A percentile compares a stretch with the other conserved stretches of the same genome.
Conservation (phyloP, 305 asterid species). For the Petunia hybrid region DNA sequence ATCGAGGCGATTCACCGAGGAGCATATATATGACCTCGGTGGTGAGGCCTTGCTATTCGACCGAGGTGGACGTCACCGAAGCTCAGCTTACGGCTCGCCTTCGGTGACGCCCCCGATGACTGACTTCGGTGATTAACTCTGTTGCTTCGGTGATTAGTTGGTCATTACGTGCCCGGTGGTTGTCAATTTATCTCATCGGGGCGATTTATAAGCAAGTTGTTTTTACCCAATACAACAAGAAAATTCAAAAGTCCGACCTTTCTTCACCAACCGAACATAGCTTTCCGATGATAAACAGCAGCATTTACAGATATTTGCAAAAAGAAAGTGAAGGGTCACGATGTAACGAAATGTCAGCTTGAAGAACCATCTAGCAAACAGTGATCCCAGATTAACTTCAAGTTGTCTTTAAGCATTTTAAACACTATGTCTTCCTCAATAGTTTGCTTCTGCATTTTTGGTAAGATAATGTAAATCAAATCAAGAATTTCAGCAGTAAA, state of each 20-base stretch:
- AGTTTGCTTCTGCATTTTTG: conserved; percentile 46
- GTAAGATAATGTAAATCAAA: neutral
- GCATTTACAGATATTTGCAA: neutral
- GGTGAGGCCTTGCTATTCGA: no score
- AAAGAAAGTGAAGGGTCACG: neutral
- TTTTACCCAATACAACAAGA: no score
- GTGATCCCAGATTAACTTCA: conserved; percentile 54
- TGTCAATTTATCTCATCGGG: no score
- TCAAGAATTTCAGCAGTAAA: neutral
- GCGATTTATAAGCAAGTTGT: no score
- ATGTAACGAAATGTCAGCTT: conserved; percentile 19
- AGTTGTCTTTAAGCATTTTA: conserved; percentile 48
- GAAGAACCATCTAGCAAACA: conserved; percentile 38
- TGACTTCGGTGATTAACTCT: no score
- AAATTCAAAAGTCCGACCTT: neutral
- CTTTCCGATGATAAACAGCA: neutral
- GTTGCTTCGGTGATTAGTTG: no score
- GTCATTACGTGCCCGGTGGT: no score
- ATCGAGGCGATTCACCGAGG: no score
- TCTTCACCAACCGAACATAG: neutral
- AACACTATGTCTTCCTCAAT: conserved; percentile 36
- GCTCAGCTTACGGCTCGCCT: no score
- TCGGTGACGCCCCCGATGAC: no score
- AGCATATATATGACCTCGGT: no score
- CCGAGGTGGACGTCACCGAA: no score